These are phyloP conservation scores for Hydnomerulius pinastri DNA, from an alignment of 768 basidiomycete genomes.

Conservation along the genomic window DNA sequence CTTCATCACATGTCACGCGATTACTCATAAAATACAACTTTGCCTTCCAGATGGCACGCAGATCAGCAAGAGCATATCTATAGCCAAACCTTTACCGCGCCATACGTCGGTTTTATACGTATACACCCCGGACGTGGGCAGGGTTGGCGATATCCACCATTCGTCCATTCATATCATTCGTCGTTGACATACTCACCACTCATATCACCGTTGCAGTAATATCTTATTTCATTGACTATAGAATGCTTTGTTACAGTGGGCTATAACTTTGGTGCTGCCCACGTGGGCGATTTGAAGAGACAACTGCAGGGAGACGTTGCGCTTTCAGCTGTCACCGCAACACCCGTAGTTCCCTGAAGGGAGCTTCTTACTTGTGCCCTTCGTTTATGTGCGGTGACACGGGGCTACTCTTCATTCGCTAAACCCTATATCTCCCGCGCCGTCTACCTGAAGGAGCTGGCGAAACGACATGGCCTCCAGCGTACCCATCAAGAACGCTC, in stretches of 20 bases:
- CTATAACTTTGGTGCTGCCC: too few species aligned
- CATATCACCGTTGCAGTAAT: constrained; percentile 23
- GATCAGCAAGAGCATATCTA: constrained; percentile 52
- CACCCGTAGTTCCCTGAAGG: too few species aligned
- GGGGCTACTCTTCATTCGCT: too few species aligned
- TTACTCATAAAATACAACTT: neutral
- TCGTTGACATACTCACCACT: constrained; percentile 32
- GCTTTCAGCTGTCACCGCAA: too few species aligned
- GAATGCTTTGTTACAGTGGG: constrained; percentile 3
- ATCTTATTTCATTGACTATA: constrained; percentile 32
- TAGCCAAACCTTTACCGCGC: constrained; percentile 22
- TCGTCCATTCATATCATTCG: constrained; percentile 14
- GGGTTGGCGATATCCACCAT: neutral
- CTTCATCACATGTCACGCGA: neutral
- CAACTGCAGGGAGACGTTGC: too few species aligned
- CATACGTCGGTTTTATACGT: constrained; percentile 1
- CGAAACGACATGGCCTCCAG: too few species aligned
- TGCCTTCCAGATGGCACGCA: constrained; percentile 47
- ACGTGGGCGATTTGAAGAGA: too few species aligned
- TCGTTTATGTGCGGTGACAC: too few species aligned
- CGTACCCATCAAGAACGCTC: too few species aligned
- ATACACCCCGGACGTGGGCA: neutral
- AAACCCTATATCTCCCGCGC: too few species aligned
- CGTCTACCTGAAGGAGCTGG: too few species aligned
- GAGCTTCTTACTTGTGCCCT: too few species aligned